Base-by-base conservation (phyloP, 1,284 basidiomycete species). In the Austroboletus niveus region DNA sequence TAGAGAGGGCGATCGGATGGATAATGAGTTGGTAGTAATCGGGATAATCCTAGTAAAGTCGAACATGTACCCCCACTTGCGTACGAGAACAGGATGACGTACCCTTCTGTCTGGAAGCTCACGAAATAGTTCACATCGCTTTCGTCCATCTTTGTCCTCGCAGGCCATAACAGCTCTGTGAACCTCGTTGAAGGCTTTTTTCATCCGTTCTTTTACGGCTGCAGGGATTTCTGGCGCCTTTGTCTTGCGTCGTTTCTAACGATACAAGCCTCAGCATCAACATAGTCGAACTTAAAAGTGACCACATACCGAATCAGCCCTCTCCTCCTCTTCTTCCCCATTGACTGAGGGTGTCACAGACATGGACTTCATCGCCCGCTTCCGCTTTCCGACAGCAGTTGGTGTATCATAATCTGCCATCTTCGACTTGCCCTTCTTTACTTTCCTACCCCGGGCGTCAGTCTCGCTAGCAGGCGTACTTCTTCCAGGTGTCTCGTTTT, bases 1-100 rank as follows among this genome's bases (percentile, higher is more conserved):
- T 84, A 27, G 90, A 87, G 63, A 99, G 81, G 35, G 92, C 87
- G 60, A 98, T 97, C 1, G 95, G 96, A 42, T 80, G 76, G 30
- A 76, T 78, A 64, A 90, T 90, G 52, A 84, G 75, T 43, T 83
- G 75, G 68, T 94, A 94, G 69, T 98, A 98, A 64, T 97, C 92
- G 8, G 94, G 92, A 66, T 97, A 98, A 57, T 90, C 85, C 81
- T 89, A 62, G 42, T 36, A 60, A 44, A 54, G 22, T 35, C 46
- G 8, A 12, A 14, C 53, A 17, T 49, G 47, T 42, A 47, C 24
- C 27, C 45, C 31, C 27, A 15, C 41, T 38, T 3, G 10, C 46
- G 39, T 42, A n/a, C 36, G 24, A 40, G 15, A 47, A 43, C 51
- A 11, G 22, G 24, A 30, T 12, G 38, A 43, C 35, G 31, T 63